Evolutionary conservation across 202 grass and related monocot genomes (phyloP), one percentile per base, ranked within the genome.

Genomic region (Bolboschoenoplectus hybrid): DNA sequence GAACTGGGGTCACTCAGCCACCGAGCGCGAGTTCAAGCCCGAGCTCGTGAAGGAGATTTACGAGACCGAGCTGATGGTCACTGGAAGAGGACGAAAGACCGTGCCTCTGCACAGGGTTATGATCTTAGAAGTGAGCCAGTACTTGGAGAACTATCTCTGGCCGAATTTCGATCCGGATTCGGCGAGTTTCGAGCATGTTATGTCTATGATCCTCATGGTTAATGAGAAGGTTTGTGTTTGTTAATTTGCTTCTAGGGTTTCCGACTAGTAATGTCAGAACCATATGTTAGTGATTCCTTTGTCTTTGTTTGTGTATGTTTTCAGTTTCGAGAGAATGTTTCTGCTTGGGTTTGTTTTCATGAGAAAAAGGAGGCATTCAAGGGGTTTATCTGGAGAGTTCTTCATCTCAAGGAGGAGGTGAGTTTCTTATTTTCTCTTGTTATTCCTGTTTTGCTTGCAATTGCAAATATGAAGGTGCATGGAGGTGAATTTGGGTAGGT

Each of bases 61-160:
- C 44, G 87, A 86, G 9, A 89, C 85, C 11, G 92, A 99, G 90
- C 88, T 97, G 53, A 66, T 91, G 58, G 85, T 96, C 51, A 87
- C 86, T 44, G 93, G 87, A 3, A 82, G 85, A 14, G 89, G 88
- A 3, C 87, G 93, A 49, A 98, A 96, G 86, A 99, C 97, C 13
- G 90, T 93, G 52, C 97, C 92, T 8, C 88, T 99, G 64, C 97
- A 99, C 40, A 89, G 92, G 32, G 97, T 96, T 55, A 99, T 99
- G 97, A 96, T 99, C 57, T 89, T 99, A 60, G 97, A 96, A 87
- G 97, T 99, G 80, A 99, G 93, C 80, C 93, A 99, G 89, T 99
- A 99, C 92, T 88, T 97, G 65, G 97, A 99, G 90, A 99, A 97
- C 85, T 99, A 99, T 87, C 92, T 99, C 32, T 99, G 93, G 93